Percentiles rank a stretch among this genome's conserved stretches.
phyloP scores from a whole-genome alignment of 768 basidiomycete species.

The Agrocybe praecox region DNA sequence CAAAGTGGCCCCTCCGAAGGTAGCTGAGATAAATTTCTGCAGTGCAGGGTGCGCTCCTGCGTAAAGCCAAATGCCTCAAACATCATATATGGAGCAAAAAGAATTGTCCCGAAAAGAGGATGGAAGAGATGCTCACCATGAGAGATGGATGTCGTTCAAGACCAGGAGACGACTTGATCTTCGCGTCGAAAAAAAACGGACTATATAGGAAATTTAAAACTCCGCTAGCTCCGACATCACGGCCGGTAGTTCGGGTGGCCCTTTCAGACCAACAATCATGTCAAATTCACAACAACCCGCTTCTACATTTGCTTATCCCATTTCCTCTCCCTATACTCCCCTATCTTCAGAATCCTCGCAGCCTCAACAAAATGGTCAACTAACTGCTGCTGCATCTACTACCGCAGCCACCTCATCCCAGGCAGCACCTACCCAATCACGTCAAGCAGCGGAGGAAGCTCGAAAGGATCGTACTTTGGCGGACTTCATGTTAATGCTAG shows the following conservation, averaged over 20 bases:
- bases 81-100: conserved; percentile 52
- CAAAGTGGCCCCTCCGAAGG: conserved; percentile 69
- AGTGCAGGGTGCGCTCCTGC: conserved; percentile 66
- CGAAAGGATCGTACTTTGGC: conserved; percentile 89
- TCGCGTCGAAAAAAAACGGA: conserved; percentile 2
- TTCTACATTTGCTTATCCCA: conserved; percentile 30
- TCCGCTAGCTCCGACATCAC: conserved; percentile 31
- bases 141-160: conserved; percentile 6
- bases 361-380: conserved; percentile 2
- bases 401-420: conserved; percentile 26
- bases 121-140: conserved; percentile 27
- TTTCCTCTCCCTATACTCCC: conserved; percentile 27
- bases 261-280: conserved; percentile 27
- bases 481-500: conserved; percentile 94
- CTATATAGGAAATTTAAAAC: conserved; percentile 25
- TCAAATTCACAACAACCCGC: conserved; percentile 32
- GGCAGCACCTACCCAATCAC: conserved; percentile 43
- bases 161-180: neutral
- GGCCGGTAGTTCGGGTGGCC: conserved; percentile 3
- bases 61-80: conserved; percentile 96
- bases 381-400: neutral
- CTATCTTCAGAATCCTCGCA: conserved; percentile 23
- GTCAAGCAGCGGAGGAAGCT: conserved; percentile 78
- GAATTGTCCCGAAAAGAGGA: conserved; percentile 4
- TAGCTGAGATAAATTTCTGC: conserved; percentile 92